Evolutionary conservation across 495 filamentous ascomycete species (phyloP), one percentile per base, ranked within the genome.

Genomic region (Viridothelium virens): DNA sequence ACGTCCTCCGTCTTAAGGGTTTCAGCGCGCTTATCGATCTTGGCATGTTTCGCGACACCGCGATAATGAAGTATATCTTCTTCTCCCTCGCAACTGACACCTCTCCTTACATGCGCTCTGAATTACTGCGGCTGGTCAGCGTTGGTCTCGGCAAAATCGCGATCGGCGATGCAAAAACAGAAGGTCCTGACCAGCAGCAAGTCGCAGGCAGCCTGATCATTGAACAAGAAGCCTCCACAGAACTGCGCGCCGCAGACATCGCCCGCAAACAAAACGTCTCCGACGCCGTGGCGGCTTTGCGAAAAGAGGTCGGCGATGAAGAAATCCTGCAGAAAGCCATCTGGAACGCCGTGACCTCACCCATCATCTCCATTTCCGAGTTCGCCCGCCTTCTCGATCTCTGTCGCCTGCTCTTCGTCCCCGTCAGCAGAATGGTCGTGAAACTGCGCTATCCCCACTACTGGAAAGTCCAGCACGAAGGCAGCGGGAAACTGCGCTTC

Each of bases 11-110:
- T 2, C 76, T 96, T 46, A 87, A 89, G 68, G 92, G 91, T 2
- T 96, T 96, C 71, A 83, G 88, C 62, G 89, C 85, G 64, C 81
- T 97, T 1, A 81, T 93, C 46, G 87, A 93, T 56, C 82, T 95
- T 18, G 91, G 92, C 44, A 78, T 89, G 56, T 79, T 91, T 41
- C 79, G 83, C 38, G 83, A 83, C 62, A 77, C 84, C 10, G 76
- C 81, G 1, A 79, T 96, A 34, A 70, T 92, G 47, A 80, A 80
- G 63, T 88, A 89, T 73, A 84, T 96, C 59, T 80, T 96, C 12
- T 83, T 83, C 63, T 81, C 83, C 36, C 78, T 95, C 72, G 89
- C 85, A 33, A 85, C 84, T 4, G 93, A 97, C 74, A 82, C 84
- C 12, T 97, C 94, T 1, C 86, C 91, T 2, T 93, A 87, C 74